Percentiles rank a stretch among this genome's conserved stretches.
phyloP scores from a whole-genome alignment of 148 eudicot species.

The Polygonum aviculare region DNA sequence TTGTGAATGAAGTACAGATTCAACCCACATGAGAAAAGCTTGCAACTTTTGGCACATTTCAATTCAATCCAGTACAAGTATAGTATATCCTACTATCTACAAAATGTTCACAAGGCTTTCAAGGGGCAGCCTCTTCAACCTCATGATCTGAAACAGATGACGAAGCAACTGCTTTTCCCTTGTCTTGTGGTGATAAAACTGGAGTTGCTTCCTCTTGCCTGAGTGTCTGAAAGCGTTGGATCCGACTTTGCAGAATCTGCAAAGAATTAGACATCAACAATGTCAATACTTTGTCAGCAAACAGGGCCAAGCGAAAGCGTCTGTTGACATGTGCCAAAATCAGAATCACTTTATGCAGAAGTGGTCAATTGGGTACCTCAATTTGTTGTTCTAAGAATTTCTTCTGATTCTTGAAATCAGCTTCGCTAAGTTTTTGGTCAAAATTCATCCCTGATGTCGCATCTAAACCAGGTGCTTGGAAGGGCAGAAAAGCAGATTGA shows the following conservation, averaged over 20 bases:
- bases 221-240: slow-evolving; percentile 32
- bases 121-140: slow-evolving; percentile 17
- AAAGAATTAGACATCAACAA: neutral
- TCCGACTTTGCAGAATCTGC: slow-evolving; percentile 51
- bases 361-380: slow-evolving; percentile 36
- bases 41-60: too few relatives aligned
- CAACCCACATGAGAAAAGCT: too few relatives aligned
- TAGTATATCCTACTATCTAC: neutral
- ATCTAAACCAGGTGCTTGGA: too few relatives aligned
- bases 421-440: slow-evolving; percentile 25
- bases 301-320: too few relatives aligned
- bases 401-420: slow-evolving; percentile 37
- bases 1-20: too few relatives aligned
- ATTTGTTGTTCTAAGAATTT: slow-evolving; percentile 51
- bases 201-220: slow-evolving; percentile 24
- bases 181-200: slow-evolving; percentile 23
- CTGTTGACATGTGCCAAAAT: neutral
- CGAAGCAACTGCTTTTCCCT: slow-evolving; percentile 40
- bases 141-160: slow-evolving; percentile 25
- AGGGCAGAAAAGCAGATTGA: slow-evolving; percentile 22
- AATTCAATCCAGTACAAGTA: neutral
- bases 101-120: slow-evolving; percentile 2
- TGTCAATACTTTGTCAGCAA: too few relatives aligned
- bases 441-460: too few relatives aligned
- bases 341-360: too few relatives aligned